These are phyloP conservation scores for Linnemannia zychae DNA, from an alignment of 192 early-diverging fungal genomes.

Conservation along the genomic window DNA sequence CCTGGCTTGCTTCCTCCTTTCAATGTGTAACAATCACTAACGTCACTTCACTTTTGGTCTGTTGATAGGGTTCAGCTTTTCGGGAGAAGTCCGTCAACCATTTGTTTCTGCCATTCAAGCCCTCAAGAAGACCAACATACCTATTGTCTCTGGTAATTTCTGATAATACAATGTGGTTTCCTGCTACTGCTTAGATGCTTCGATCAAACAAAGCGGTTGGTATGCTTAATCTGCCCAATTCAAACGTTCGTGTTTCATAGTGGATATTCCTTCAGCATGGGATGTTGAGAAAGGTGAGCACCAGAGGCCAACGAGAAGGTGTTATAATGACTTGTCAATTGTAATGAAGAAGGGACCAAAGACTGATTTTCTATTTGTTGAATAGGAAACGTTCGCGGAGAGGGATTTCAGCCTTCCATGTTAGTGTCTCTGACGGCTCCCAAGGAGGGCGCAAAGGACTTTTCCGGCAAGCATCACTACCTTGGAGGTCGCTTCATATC, in stretches of 20 bases:
- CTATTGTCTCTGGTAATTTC: conserved; percentile 33
- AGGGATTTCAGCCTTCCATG: conserved; percentile 80
- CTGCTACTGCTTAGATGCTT: not conserved
- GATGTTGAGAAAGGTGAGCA: conserved; percentile 86
- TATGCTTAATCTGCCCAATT: conserved; percentile 43
- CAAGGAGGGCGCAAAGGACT: conserved; percentile 80
- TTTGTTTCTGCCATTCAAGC: conserved; percentile 76
- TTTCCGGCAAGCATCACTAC: conserved; percentile 81
- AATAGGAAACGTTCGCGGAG: conserved; percentile 60
- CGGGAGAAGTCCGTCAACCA: conserved; percentile 80
- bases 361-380: not conserved
- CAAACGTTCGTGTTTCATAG: conserved; percentile 35
- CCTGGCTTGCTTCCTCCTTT: no score
- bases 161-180: not conserved
- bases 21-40: no score
- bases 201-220: not conserved
- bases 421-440: conserved; percentile 95
- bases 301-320: not conserved
- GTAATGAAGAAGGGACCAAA: no score
- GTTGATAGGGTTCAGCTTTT: conserved; percentile 85
- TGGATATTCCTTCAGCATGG: conserved; percentile 98
- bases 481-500: conserved; percentile 94
- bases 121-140: conserved; percentile 37
- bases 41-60: not conserved
- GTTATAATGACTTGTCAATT: not conserved